Conservation (phyloP, 1,284 basidiomycete genomes). For the Pascua guehoae region DNA sequence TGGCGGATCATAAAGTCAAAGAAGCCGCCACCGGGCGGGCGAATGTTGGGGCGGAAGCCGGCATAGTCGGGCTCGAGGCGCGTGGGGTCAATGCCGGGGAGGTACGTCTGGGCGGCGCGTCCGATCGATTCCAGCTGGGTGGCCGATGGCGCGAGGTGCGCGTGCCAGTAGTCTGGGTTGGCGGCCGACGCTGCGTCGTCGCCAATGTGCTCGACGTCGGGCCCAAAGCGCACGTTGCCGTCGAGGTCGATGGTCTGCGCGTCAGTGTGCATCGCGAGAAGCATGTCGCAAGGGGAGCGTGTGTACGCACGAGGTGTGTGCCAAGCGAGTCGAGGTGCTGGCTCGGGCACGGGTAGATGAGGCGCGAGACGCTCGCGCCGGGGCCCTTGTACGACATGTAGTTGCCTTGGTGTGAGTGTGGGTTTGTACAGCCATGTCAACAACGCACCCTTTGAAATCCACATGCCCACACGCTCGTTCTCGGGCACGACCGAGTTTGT, state of each 20-base stretch:
- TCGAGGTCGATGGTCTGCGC: constrained; percentile 72
- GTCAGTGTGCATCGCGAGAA: constrained; percentile 13
- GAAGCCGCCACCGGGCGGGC: constrained; percentile 69
- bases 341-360: constrained; percentile 87
- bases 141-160: constrained; percentile 65
- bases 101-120: constrained; percentile 58
- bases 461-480: constrained; percentile 61
- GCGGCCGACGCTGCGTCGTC: constrained; percentile 54
- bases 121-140: constrained; percentile 64
- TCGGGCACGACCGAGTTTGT: constrained; percentile 65
- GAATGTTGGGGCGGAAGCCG: constrained; percentile 86
- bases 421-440: background rate
- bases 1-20: constrained; percentile 67
- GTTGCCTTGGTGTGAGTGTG: constrained; percentile 54
- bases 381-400: constrained; percentile 83
- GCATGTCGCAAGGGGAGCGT: too few species aligned
- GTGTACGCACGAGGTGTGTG: constrained; percentile 63
- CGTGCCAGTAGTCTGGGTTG: constrained; percentile 70
- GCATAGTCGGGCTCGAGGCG: constrained; percentile 82
- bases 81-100: constrained; percentile 64
- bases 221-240: constrained; percentile 86
- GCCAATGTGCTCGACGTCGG: constrained; percentile 84
- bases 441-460: constrained; percentile 60
- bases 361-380: constrained; percentile 64
- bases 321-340: constrained; percentile 64